Evolutionary conservation across 345 rosid genomes (phyloP).

Genomic region (Murraya koenigii): DNA sequence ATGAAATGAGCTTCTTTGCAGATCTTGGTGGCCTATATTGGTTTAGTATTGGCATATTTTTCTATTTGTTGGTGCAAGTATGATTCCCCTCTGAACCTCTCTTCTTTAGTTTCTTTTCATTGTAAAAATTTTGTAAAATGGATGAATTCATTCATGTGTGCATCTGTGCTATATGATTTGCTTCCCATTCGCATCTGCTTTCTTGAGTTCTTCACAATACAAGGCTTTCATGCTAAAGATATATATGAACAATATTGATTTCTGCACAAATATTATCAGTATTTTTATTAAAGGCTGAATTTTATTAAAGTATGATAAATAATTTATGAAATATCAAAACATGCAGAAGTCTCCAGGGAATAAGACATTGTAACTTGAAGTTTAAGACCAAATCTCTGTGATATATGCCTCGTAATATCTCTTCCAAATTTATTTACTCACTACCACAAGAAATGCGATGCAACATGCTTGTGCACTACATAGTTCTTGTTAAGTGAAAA

Average conservation of each 20-base stretch:
- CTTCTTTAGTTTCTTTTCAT: background rate
- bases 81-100: conserved; percentile 15
- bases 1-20: conserved; percentile 92
- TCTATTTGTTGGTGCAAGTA: conserved; percentile 89
- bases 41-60: conserved; percentile 87
- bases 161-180: background rate
- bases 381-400: background rate
- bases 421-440: background rate
- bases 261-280: background rate
- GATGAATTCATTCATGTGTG: background rate
- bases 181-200: background rate
- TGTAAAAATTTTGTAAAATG: background rate
- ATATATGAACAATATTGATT: background rate
- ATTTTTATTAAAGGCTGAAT: background rate
- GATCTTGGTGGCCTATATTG: conserved; percentile 98
- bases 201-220: background rate
- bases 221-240: background rate
- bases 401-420: background rate
- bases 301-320: background rate
- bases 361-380: background rate
- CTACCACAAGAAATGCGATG: background rate
- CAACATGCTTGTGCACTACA: background rate
- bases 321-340: background rate
- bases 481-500: background rate
- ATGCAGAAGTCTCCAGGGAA: background rate